Evolutionary conservation across 768 basidiomycete species (phyloP).

Genomic region (Xerocomus brunneocitrinus): DNA sequence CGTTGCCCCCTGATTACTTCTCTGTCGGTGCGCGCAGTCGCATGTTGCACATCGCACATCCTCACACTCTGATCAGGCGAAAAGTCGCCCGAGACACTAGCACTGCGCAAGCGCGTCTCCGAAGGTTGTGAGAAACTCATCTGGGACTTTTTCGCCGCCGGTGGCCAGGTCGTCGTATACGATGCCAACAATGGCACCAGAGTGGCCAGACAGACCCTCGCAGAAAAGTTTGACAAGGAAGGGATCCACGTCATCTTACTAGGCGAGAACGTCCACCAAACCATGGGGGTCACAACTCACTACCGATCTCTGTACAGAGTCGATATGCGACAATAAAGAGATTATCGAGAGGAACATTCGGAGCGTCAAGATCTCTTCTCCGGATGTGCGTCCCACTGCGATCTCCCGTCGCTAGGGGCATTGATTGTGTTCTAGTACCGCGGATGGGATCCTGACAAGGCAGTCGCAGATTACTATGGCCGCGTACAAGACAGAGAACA

Average conservation of each 20-base stretch:
- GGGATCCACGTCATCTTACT: conserved; percentile 94
- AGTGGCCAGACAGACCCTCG: conserved; percentile 60
- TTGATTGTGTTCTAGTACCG: conserved; percentile 58
- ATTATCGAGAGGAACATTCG: conserved; percentile 94
- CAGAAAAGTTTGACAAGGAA: conserved; percentile 78
- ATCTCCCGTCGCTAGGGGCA: neutral
- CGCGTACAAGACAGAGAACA: conserved; percentile 84
- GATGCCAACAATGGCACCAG: conserved; percentile 93
- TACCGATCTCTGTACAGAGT: conserved; percentile 49
- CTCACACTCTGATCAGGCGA: conserved; percentile 45
- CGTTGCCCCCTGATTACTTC: conserved; percentile 91
- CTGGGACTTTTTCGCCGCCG: conserved; percentile 77
- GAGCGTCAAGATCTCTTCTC: conserved; percentile 96
- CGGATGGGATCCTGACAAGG: conserved; percentile 88
- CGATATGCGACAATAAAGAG: conserved; percentile 84
- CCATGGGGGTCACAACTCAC: conserved; percentile 2
- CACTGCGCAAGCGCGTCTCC: conserved; percentile 67
- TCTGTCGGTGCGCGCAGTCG: conserved; percentile 50
- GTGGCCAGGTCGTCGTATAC: conserved; percentile 97
- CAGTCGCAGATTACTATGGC: conserved; percentile 87
- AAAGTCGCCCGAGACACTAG: conserved; percentile 77
- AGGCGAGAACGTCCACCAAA: conserved; percentile 45
- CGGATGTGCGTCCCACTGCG: conserved; percentile 62
- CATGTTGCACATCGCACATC: neutral
- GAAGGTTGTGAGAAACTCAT: conserved; percentile 86